These are phyloP conservation scores for Neurospora sp. DNA, from an alignment of 495 filamentous ascomycete genomes.

Conservation along the genomic window DNA sequence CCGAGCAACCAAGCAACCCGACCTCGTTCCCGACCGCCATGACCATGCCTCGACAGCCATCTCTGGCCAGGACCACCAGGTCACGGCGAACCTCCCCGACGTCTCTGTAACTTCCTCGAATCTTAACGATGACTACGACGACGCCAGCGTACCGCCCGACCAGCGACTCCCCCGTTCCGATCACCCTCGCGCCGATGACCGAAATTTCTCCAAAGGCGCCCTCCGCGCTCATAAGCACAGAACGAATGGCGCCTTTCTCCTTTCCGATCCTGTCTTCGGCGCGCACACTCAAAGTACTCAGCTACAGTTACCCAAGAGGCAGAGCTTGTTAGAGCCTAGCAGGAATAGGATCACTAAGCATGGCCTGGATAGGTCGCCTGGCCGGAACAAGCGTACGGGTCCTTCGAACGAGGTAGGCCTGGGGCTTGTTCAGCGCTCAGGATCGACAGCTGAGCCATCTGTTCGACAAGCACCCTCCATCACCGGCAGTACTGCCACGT, in stretches of 20 bases:
- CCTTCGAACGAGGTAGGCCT: neutral
- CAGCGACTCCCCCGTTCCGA: slow-evolving; percentile 12
- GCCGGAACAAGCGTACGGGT: neutral
- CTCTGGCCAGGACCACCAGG: slow-evolving; percentile 1
- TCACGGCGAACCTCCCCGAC: slow-evolving; percentile 7
- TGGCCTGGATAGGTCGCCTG: slow-evolving; percentile 4
- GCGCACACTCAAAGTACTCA: neutral
- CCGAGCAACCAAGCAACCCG: slow-evolving; percentile 12
- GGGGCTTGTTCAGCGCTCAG: neutral
- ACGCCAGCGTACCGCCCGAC: slow-evolving; percentile 6
- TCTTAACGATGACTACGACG: neutral
- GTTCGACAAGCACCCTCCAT: neutral
- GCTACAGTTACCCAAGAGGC: slow-evolving; percentile 5
- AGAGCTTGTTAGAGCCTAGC: slow-evolving; percentile 8
- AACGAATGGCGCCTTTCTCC: slow-evolving; percentile 36
- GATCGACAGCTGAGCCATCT: neutral
- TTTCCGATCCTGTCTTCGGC: slow-evolving; percentile 25
- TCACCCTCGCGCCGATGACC: slow-evolving; percentile 9
- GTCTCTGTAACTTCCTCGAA: neutral
- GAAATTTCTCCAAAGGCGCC: slow-evolving; percentile 12
- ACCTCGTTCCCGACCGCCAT: slow-evolving; percentile 4
- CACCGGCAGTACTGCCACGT: slow-evolving; percentile 4
- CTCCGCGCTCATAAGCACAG: slow-evolving; percentile 31
- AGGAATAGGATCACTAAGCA: neutral
- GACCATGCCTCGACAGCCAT: slow-evolving; percentile 5